Evolutionary conservation across 148 eudicot genomes (phyloP), one percentile per base, ranked within the genome.

Genomic region (Persicaria tinctoria): DNA sequence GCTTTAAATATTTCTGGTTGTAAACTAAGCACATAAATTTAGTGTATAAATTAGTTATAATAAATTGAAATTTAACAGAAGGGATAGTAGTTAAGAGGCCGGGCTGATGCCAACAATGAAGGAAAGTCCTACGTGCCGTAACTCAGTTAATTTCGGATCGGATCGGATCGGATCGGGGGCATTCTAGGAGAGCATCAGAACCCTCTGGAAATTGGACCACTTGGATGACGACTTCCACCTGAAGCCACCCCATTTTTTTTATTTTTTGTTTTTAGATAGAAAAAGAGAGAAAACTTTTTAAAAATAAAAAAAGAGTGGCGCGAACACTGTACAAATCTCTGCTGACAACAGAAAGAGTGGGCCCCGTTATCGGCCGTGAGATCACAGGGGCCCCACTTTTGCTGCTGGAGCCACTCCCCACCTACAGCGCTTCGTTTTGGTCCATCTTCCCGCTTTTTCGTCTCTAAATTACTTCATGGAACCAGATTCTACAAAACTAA

Each of bases 201-300:
- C 48, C 3, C 47, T 66, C 70, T 66, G 8, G 70, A 66, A 66
- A 38, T 66, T 66, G 70, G 70, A 66, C 70, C 70, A 66, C 70
- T 66, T 66, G 18, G 18, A 66, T 11, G 17, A 41, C 47, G 70
- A 38, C 70, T 14, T 38, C 70, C 46, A 66, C 70, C 70, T 66
- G 70, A 66, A 12, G 70, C 4, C 10, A 64, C 46, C 70, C 63
- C 63, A n/a, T 18, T 57, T 57, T 17, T 7, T 57, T 17, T 12
- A 11, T 53, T 53, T n/a, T 53, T 0, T 6, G 3, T 8, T 59
- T 59, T 59, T 6, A 20, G 23, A 20, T 27, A 20, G 7, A 3
- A 5, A 18, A 57, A 57, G 8, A 18, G 5, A 16, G 20, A 55
- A 16, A 55, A 4, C 7, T 11, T n/a, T 8, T 9, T 9, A 50